Conservation (phyloP, 805 yeast genomes). For the Yamadazyma kitorensis region DNA sequence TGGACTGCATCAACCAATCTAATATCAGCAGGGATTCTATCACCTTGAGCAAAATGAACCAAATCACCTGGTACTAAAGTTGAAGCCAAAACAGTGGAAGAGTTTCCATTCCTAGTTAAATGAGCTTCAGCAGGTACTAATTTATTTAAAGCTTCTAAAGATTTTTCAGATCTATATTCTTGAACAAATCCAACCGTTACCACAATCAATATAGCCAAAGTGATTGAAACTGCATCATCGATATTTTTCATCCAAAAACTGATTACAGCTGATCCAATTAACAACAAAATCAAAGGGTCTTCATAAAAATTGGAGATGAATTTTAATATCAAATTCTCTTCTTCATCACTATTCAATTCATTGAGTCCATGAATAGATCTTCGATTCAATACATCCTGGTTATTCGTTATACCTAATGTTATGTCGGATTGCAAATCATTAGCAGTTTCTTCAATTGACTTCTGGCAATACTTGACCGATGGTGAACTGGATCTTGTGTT, state of each 20-base stretch:
- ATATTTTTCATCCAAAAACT: conserved; percentile 92
- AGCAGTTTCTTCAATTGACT: conserved; percentile 65
- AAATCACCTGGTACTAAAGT: conserved; percentile 94
- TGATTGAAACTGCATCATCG: conserved; percentile 93
- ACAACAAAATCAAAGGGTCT: conserved; percentile 84
- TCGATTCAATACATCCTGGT: conserved; percentile 70
- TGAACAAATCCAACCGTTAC: conserved; percentile 97
- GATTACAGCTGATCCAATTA: conserved; percentile 86
- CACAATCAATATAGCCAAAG: conserved; percentile 88
- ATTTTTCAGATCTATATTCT: conserved; percentile 93
- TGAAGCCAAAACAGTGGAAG: conserved; percentile 81
- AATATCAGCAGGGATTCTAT: conserved; percentile 93
- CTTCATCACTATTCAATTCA: conserved; percentile 74
- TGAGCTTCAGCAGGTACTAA: conserved; percentile 97
- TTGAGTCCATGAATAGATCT: conserved; percentile 77
- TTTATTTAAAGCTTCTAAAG: conserved; percentile 86
- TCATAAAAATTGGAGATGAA: conserved; percentile 80
- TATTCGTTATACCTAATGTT: conserved; percentile 58
- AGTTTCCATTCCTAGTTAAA: conserved; percentile 75
- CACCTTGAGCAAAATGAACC: conserved; percentile 88
- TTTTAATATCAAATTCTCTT: conserved; percentile 67
- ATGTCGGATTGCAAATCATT: conserved; percentile 60
- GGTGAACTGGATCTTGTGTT: conserved; percentile 40
- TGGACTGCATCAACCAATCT: conserved; percentile 78
- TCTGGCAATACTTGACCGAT: conserved; percentile 60